A percentile compares a stretch with the other conserved stretches of the same genome.
These are phyloP conservation scores for Tricladium varicosporioides DNA, from an alignment of 2,329 filamentous ascomycete genomes.

Conservation along the genomic window DNA sequence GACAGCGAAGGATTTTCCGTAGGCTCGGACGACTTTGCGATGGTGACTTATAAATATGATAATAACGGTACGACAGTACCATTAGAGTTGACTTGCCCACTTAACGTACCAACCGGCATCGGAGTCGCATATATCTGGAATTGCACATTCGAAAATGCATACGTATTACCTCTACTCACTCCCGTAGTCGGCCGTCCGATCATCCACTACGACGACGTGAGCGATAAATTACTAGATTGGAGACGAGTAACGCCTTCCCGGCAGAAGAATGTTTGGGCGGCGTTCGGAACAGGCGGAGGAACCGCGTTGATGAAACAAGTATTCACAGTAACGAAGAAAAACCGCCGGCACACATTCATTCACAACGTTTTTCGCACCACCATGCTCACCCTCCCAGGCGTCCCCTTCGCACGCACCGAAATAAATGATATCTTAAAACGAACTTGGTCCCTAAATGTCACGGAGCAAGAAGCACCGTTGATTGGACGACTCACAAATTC, in stretches of 20 bases:
- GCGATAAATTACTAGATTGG: neutral
- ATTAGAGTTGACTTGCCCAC: neutral
- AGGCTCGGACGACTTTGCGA: neutral
- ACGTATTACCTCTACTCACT: neutral
- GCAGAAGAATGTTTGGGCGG: slow-evolving; percentile 5
- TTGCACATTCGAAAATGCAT: slow-evolving; percentile 5
- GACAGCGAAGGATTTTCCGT: slow-evolving; percentile 3
- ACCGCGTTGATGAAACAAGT: slow-evolving; percentile 6
- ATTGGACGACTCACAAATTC: neutral
- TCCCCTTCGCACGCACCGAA: slow-evolving; percentile 1
- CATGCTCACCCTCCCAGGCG: neutral
- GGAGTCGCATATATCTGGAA: neutral
- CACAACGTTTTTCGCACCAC: slow-evolving; percentile 1
- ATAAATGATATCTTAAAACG: slow-evolving; percentile 3
- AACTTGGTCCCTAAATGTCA: slow-evolving; percentile 2
- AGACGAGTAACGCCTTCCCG: slow-evolving; percentile 1
- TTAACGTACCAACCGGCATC: neutral
- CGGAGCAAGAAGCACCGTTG: neutral
- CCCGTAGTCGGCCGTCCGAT: neutral
- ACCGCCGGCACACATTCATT: slow-evolving; percentile 2
- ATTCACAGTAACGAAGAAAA: slow-evolving; percentile 6
- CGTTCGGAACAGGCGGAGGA: slow-evolving; percentile 5
- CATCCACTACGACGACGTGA: slow-evolving; percentile 2
- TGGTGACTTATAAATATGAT: neutral
- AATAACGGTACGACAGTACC: neutral